phyloP scores from a whole-genome alignment of 176 grass and related monocot species.

The Avena eriantha region DNA sequence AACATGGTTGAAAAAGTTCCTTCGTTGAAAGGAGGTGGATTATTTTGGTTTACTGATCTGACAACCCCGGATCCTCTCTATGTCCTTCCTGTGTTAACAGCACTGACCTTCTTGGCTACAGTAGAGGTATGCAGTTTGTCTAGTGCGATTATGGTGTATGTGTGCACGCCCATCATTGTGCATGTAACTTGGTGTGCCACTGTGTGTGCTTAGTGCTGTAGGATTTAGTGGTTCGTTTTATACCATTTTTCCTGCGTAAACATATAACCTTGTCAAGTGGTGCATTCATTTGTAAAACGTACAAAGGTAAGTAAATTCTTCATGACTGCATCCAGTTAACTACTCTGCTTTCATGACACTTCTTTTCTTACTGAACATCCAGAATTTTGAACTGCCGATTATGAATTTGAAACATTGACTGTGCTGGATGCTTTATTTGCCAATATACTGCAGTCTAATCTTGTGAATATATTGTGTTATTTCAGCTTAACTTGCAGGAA shows the following conservation, averaged over 20 bases:
- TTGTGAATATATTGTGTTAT: conserved; percentile 21
- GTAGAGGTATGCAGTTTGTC: conserved; percentile 76
- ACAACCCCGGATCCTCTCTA: conserved; percentile 80
- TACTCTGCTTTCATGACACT: conserved; percentile 26
- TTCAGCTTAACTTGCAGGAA: conserved; percentile 95
- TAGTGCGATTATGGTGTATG: conserved; percentile 1
- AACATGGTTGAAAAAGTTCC: conserved; percentile 97
- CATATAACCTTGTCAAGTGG: conserved; percentile 29
- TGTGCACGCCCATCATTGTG: conserved; percentile 23
- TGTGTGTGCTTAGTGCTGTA: conserved; percentile 23
- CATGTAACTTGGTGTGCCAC: background rate
- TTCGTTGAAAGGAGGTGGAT: conserved; percentile 88
- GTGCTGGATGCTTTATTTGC: conserved; percentile 29
- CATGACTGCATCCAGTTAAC: conserved; percentile 31
- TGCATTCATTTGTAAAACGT: background rate
- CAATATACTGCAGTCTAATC: conserved; percentile 10
- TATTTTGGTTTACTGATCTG: conserved; percentile 95
- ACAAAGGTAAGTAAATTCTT: background rate
- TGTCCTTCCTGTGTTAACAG: conserved; percentile 75
- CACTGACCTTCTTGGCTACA: conserved; percentile 66
- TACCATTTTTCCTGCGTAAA: conserved; percentile 19
- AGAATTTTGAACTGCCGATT: background rate
- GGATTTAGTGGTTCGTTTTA: background rate
- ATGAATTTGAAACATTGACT: conserved; percentile 26
- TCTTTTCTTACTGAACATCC: background rate